These are phyloP conservation scores for Mitragyna speciosa DNA, from an alignment of 257 asterid genomes.

Conservation along the genomic window DNA sequence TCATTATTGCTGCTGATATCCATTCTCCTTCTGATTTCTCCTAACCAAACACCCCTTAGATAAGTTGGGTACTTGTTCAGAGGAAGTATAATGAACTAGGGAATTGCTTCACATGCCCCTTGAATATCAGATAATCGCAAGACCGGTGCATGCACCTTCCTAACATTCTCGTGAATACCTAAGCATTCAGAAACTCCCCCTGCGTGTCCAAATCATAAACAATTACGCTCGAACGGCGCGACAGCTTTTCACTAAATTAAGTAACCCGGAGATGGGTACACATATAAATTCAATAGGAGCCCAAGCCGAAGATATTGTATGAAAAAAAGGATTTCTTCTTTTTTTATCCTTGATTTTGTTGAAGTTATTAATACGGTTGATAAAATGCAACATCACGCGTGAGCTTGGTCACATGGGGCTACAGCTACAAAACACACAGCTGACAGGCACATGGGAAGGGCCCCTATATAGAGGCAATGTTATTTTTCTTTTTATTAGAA, in stretches of 20 bases:
- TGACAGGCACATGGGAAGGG: constrained; percentile 23
- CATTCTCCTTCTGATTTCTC: too few relatives aligned
- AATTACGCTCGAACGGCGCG: neutral
- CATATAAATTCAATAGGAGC: neutral
- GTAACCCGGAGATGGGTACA: neutral
- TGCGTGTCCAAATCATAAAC: neutral
- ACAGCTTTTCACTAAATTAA: neutral
- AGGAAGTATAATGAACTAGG: too few relatives aligned
- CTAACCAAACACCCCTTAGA: too few relatives aligned
- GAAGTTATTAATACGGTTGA: neutral
- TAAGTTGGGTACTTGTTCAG: too few relatives aligned
- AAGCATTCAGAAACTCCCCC: neutral
- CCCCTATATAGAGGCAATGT: constrained; percentile 6
- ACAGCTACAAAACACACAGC: neutral
- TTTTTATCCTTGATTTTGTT: neutral
- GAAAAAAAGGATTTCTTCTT: neutral
- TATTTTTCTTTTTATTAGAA: too few relatives aligned
- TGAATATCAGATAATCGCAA: too few relatives aligned
- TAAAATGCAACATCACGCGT: constrained; percentile 13
- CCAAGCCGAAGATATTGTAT: neutral
- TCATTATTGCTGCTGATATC: too few relatives aligned
- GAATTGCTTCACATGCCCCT: too few relatives aligned
- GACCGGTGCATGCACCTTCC: too few relatives aligned
- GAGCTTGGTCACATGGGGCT: constrained; percentile 21
- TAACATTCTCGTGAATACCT: neutral